phyloP scores from a whole-genome alignment of 2,329 filamentous ascomycete genomes.

The Ophiostoma perfectum region DNA sequence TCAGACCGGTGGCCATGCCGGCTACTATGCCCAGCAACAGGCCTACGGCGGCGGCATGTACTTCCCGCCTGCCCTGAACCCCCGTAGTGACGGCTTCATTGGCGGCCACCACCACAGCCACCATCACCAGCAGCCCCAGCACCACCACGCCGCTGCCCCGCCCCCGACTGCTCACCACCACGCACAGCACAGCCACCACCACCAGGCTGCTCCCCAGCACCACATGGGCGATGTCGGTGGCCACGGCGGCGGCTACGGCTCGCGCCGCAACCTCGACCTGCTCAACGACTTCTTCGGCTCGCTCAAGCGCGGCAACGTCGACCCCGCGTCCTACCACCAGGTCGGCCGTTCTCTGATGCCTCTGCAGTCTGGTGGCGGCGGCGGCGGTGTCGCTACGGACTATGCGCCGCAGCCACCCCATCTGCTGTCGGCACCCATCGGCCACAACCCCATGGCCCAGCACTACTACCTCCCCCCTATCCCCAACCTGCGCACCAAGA shows the following conservation, averaged over 20 bases:
- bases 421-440: conserved; percentile 43
- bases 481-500: conserved; percentile 84
- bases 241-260: conserved; percentile 29
- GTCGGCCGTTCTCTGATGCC: conserved; percentile 84
- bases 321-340: conserved; percentile 82
- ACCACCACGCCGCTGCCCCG: conserved; percentile 8
- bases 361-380: conserved; percentile 52
- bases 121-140: conserved; percentile 20
- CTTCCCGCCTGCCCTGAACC: conserved; percentile 59
- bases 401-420: conserved; percentile 53
- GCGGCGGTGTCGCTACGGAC: conserved; percentile 46
- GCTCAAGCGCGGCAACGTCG: conserved; percentile 83
- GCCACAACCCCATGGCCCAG: conserved; percentile 58
- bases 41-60: conserved; percentile 61
- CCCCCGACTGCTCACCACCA: conserved; percentile 18
- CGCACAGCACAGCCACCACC: conserved; percentile 14
- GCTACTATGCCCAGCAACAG: conserved; percentile 57
- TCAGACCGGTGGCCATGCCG: conserved; percentile 40
- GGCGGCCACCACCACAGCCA: conserved; percentile 41
- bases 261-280: conserved; percentile 81
- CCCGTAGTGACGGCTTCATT: conserved; percentile 53
- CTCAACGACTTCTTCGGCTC: conserved; percentile 92
- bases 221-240: conserved; percentile 18
- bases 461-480: conserved; percentile 87
- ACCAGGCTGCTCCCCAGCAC: conserved; percentile 17